Evolutionary conservation across 441 rosid species (phyloP), one percentile per base, ranked within the genome.

Genomic region (Eutrema salsugineum): DNA sequence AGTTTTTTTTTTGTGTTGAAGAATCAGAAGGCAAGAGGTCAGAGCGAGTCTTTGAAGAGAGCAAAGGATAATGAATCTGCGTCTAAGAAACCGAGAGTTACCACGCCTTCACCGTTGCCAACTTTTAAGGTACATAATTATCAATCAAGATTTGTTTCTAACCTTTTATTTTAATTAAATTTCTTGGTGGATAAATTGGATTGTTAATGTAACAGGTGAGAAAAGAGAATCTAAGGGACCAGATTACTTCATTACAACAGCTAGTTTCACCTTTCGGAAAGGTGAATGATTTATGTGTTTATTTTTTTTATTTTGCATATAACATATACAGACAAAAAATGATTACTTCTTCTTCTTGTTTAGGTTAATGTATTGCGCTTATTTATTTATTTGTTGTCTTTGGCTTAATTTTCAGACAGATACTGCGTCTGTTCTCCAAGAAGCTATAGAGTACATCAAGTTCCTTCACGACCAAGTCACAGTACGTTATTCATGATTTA

Each of bases 181-280:
- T 51, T 71, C 47, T 71, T 71, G 63, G 61, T 70, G 20, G 60
- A 69, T 66, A 63, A 64, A 59, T 53, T 68, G 53, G 24, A 77
- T 60, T 71, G 46, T 71, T 59, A 48, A 49, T 65, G 60, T 33
- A 77, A 66, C 85, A 88, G 93, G 93, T 86, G 66, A 75, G 86
- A 66, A 88, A 88, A 77, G 93, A 88, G 81, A 88, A 88, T 86
- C 82, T 88, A 44, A 87, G 93, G 87, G 93, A 88, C 85, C 87
- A 86, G 79, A 85, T 88, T 75, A 88, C 91, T 81, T 89, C 93
- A n/a, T 79, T 88, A 72, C 93, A 88, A 73, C 93, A 88, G 78
- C 86, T 88, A 76, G 93, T 88, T 78, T 88, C 91, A 64, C 93
- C 93, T 85, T 88, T 86, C 82, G 93, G 93, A 88, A 88, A 88